Conservation (phyloP, 371 early-diverging fungal species). For the Dentiscutata heterogama region DNA sequence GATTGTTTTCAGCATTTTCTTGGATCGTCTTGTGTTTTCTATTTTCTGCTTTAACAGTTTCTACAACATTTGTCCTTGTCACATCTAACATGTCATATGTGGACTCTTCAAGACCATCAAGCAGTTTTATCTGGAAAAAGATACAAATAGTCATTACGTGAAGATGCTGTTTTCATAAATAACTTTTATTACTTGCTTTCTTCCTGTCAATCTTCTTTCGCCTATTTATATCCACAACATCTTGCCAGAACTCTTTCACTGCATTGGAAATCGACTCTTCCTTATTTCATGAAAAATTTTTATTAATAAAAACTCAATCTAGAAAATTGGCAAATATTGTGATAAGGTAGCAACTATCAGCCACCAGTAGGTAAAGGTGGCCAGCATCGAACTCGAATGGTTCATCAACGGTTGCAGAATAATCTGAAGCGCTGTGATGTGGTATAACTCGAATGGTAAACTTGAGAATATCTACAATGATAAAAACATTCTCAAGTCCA, state of each 20-base stretch:
- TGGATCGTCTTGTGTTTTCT: neutral
- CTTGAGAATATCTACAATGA: too few relatives aligned
- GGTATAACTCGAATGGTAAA: neutral
- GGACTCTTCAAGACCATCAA: neutral
- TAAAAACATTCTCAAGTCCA: too few relatives aligned
- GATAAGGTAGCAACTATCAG: too few relatives aligned
- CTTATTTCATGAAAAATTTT: neutral
- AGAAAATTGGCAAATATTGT: neutral
- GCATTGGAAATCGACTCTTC: neutral
- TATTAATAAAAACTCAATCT: neutral
- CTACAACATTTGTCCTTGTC: constrained; percentile 6
- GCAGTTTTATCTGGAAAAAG: constrained; percentile 1
- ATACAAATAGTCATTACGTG: neutral
- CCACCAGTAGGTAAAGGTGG: neutral
- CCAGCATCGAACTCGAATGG: constrained; percentile 13
- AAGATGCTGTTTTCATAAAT: neutral
- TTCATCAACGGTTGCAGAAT: neutral
- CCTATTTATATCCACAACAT: neutral
- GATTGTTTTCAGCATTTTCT: neutral
- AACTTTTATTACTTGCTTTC: neutral
- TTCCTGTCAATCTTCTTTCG: neutral
- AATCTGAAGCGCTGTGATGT: constrained; percentile 17
- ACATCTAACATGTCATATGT: neutral
- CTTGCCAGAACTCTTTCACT: constrained; percentile 18
- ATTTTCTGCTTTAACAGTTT: neutral